Evolutionary conservation across 257 asterid species (phyloP).

Genomic region (Fraxinus anomala): DNA sequence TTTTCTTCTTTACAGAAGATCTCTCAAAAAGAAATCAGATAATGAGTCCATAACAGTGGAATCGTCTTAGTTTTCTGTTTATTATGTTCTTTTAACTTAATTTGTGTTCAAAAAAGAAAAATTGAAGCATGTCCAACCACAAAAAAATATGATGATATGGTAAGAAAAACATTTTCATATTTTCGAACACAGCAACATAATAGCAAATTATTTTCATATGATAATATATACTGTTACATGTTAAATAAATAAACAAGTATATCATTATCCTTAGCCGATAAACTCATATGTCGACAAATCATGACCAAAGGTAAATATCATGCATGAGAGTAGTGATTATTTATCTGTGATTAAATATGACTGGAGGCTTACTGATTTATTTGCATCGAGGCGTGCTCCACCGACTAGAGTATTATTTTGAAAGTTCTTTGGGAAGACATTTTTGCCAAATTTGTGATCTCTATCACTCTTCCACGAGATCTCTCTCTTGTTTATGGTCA

Average conservation of each 20-base stretch:
- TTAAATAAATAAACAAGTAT: neutral
- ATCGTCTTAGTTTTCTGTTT: neutral
- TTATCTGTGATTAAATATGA: constrained; percentile 3
- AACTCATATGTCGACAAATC: neutral
- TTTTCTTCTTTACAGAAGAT: neutral
- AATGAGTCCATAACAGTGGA: neutral
- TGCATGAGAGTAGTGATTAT: neutral
- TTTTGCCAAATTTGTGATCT: constrained; percentile 79
- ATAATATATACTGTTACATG: neutral
- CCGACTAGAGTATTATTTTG: constrained; percentile 68
- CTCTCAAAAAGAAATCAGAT: neutral
- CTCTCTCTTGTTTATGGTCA: constrained; percentile 60
- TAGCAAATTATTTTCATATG: neutral
- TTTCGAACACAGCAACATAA: neutral
- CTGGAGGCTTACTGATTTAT: constrained; percentile 68
- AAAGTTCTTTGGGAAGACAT: constrained; percentile 79
- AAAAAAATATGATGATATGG: too few relatives aligned
- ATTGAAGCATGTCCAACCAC: neutral
- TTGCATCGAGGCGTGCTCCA: constrained; percentile 53
- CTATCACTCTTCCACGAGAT: constrained; percentile 97
- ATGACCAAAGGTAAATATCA: neutral
- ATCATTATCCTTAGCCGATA: neutral
- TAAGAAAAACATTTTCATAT: too few relatives aligned
- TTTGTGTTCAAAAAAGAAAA: too few relatives aligned
- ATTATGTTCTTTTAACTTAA: neutral